A percentile compares a stretch with the other conserved stretches of the same genome.
These are phyloP conservation scores for Schwanniomyces sp. DNA, from an alignment of 805 yeast species.

Conservation along the genomic window DNA sequence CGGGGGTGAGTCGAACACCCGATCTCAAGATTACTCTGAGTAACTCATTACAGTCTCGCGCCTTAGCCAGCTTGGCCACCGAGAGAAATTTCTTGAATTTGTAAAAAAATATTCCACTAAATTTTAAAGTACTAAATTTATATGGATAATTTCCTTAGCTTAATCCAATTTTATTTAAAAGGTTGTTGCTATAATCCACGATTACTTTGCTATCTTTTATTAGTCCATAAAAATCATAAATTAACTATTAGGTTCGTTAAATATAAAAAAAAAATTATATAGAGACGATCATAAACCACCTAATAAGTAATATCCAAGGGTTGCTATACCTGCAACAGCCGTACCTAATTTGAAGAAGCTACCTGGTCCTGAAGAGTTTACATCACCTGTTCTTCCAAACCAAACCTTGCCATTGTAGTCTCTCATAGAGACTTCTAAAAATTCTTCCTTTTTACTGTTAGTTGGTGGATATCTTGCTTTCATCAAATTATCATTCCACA, in stretches of 20 bases:
- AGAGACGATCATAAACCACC: conserved; percentile 5
- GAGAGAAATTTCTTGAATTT: conserved; percentile 24
- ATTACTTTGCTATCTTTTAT: too few relatives aligned
- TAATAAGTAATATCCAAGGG: conserved; percentile 21
- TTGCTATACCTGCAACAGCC: conserved; percentile 28
- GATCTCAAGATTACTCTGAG: conserved; percentile 45
- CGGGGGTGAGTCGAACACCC: conserved; percentile 53
- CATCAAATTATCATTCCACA: conserved; percentile 59
- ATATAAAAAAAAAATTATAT: too few relatives aligned
- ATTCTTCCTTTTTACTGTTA: conserved; percentile 30
- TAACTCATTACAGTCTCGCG: conserved; percentile 46
- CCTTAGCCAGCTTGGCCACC: conserved; percentile 54
- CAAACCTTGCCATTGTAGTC: conserved; percentile 33
- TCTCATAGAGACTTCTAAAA: conserved; percentile 25
- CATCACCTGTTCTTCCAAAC: conserved; percentile 40
- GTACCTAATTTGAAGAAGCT: conserved; percentile 30
- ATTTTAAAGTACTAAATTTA: neutral
- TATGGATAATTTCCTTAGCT: too few relatives aligned
- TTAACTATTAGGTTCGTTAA: neutral
- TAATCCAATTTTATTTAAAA: too few relatives aligned
- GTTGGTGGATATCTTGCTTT: conserved; percentile 70
- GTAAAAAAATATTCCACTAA: too few relatives aligned
- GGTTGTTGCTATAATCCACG: too few relatives aligned
- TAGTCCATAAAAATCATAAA: neutral
- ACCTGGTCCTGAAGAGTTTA: conserved; percentile 32